These are phyloP conservation scores for Lippia alba DNA, from an alignment of 305 asterid genomes.

Conservation along the genomic window DNA sequence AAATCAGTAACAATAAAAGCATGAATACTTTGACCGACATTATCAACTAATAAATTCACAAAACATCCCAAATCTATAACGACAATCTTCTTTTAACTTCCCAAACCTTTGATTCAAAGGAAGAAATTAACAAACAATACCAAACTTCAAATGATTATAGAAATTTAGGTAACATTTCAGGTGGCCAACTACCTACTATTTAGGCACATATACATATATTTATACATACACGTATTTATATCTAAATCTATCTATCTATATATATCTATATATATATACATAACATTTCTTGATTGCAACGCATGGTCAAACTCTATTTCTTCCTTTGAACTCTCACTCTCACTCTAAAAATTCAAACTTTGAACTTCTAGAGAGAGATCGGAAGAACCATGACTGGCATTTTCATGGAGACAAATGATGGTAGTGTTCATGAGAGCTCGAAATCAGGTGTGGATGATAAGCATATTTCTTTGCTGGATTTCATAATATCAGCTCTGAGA, in stretches of 20 bases:
- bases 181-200: slow-evolving; percentile 18
- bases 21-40: too few species aligned
- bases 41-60: too few species aligned
- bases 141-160: slow-evolving; percentile 1
- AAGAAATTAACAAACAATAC: not conserved
- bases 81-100: not conserved
- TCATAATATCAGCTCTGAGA: slow-evolving; percentile 63
- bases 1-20: too few species aligned
- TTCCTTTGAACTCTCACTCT: not conserved
- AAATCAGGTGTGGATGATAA: slow-evolving; percentile 38
- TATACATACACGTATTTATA: too few species aligned
- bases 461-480: slow-evolving; percentile 57
- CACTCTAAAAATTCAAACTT: not conserved
- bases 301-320: not conserved
- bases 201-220: slow-evolving; percentile 5
- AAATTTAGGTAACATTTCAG: slow-evolving; percentile 24
- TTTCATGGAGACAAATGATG: slow-evolving; percentile 56
- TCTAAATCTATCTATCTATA: too few species aligned
- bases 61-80: too few species aligned
- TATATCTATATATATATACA: too few species aligned
- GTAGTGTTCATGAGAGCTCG: slow-evolving; percentile 55
- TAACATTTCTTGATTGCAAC: slow-evolving; percentile 42
- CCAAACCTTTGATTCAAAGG: not conserved
- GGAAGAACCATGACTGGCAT: slow-evolving; percentile 48
- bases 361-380: slow-evolving; percentile 1